Evolutionary conservation across 768 basidiomycete species (phyloP), one percentile per base, ranked within the genome.

Genomic region (Paxillus involutus): DNA sequence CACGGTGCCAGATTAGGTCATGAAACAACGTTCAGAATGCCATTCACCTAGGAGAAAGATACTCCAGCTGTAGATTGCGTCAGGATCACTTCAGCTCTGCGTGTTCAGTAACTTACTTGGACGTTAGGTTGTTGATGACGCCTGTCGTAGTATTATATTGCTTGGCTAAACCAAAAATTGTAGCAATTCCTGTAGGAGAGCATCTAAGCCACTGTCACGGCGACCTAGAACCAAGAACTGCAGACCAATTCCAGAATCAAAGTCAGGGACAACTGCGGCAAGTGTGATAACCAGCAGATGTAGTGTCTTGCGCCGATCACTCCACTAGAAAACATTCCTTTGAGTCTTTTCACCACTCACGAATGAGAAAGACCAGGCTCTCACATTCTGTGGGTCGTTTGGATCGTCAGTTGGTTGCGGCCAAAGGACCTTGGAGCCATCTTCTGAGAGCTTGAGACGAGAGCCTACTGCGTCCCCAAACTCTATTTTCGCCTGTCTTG

Each of bases 211-310:
- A 12, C n/a, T 10, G 36, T 29, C 12, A n/a, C 9, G 30, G 59
- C 8, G 16, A 51, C 14, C 4, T 7, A 24, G 13, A 33, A 36
- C 32, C 12, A 59, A 35, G 35, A 13, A 24, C 68, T 36, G 54
- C 69, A 10, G 8, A 78, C 81, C 82, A 24, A 79, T 75, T 0
- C 74, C 79, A 2, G 80, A 82, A 52, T 76, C 71, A 55, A 83
- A 82, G 53, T 83, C 81, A 6, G 82, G 82, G 4, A 81, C 70
- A 36, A 81, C 76, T 0, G 81, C 76, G 6, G 82, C 78, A 54
- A 82, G 66, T 0, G 80, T 81, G 57, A 80, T 63, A 43, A 82
- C 74, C 33, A 78, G 45, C 4, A 83, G 67, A 56, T 80, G 77
- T 24, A 80, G 47, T 45, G 68, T 66, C 67, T 82, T 82, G 39